Base-by-base conservation (phyloP, 75 land plant species). In the Picea glauca region DNA sequence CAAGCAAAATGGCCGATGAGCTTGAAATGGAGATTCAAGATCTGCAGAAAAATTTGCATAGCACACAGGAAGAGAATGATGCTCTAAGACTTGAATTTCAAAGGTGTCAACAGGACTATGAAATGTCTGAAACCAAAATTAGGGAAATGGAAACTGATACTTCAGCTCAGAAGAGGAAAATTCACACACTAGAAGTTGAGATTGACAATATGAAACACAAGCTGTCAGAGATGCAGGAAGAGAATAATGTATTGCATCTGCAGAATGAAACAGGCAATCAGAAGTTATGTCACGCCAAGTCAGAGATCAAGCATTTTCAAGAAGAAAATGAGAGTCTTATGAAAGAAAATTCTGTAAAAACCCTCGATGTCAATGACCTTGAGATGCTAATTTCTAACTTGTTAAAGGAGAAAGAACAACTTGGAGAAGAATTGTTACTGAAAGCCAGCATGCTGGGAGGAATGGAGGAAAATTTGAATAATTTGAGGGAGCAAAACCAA, bases 351-450 rank as follows among this genome's bases (percentile, higher is more conserved):
- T 76, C 76, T 70, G 74, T 68, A 20, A 40, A 67, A 30, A 75
- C 84, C 1, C 82, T 50, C 21, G 83, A 85, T 56, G 63, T 20
- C 20, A 21, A 62, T 20, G 40, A 66, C 20, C 43, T 66, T 26
- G 40, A 66, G 18, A 2, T 35, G 33, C 5, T 66, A 35, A 6
- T 1, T 66, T 33, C 40, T 66, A 66, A 18, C 70, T 66, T 66
- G 70, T 32, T 33, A 66, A 66, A 66, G 33, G 70, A 66, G 70
- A 66, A 66, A 66, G 70, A 66, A 66, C 40, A 7, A 18, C 70
- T 66, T 66, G 70, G 35, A 66, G 70, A n/a, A 66, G 70, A 66
- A 4, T 66, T 66, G 17, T 66, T 66, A 66, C 70, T 66, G 40
- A 66, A 66, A 66, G 70, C 40, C 7, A 18, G 35, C 40, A 66